Percentiles rank a stretch among this genome's conserved stretches.
Conservation (phyloP, 495 filamentous ascomycete species). For the Geopyxis carbonaria region DNA sequence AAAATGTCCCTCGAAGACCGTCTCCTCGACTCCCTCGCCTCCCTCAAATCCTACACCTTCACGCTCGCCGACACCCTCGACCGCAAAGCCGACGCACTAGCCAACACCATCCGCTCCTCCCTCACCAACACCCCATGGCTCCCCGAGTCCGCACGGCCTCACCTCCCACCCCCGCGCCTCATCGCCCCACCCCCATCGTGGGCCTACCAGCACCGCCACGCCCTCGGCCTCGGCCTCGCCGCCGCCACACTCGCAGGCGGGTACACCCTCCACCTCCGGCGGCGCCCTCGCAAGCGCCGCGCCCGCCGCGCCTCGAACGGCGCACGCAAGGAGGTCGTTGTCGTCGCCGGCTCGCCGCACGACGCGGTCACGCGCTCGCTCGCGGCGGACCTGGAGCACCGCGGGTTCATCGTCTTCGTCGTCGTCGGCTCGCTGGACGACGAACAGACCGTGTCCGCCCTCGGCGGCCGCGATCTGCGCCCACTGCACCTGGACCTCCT, state of each 20-base stretch:
- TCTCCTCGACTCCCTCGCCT: not conserved
- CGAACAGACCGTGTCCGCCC: slow-evolving; percentile 60
- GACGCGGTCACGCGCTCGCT: slow-evolving; percentile 68
- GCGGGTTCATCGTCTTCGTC: slow-evolving; percentile 86
- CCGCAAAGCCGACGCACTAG: not conserved
- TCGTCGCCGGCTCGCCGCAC: slow-evolving; percentile 61
- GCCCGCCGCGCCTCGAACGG: slow-evolving; percentile 66
- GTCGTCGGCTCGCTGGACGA: slow-evolving; percentile 65
- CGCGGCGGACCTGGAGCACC: slow-evolving; percentile 66
- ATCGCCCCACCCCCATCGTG: slow-evolving; percentile 1
- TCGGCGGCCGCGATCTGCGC: slow-evolving; percentile 54
- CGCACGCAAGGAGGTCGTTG: slow-evolving; percentile 75
- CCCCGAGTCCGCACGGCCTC: not conserved
- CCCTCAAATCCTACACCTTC: not conserved
- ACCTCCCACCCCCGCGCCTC: not conserved
- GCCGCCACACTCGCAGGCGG: no score
- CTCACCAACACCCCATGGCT: not conserved
- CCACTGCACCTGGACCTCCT: slow-evolving; percentile 69
- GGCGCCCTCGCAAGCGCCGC: slow-evolving; percentile 35
- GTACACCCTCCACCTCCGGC: not conserved
- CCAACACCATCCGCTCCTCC: slow-evolving; percentile 1
- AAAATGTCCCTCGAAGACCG: no score
- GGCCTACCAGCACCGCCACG: not conserved
- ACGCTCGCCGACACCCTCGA: slow-evolving; percentile 3
- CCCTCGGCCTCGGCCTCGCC: slow-evolving; percentile 1